A percentile compares a stretch with the other conserved stretches of the same genome.
Conservation (phyloP, 305 asterid species). For the Rubia tinctorum region DNA sequence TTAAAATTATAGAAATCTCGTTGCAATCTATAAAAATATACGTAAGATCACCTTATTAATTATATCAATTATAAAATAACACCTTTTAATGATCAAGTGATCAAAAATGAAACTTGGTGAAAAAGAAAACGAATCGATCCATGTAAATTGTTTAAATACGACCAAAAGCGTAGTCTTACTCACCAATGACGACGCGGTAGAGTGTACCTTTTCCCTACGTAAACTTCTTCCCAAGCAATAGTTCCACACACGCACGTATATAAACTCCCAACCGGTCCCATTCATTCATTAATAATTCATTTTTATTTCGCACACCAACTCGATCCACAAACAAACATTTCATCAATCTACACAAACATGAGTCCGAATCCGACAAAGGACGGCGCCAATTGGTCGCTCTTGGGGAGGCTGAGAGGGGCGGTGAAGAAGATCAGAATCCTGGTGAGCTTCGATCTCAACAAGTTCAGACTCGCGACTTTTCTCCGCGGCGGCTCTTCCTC, state of each 20-base stretch:
- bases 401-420: constrained; percentile 53
- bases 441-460: constrained; percentile 35
- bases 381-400: constrained; percentile 17
- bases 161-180: neutral
- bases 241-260: too few relatives aligned
- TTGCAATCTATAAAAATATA: too few relatives aligned
- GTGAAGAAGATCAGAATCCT: constrained; percentile 58
- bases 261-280: neutral
- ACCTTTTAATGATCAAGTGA: too few relatives aligned
- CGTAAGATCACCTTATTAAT: too few relatives aligned
- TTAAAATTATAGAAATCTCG: too few relatives aligned
- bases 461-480: constrained; percentile 46
- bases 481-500: constrained; percentile 39
- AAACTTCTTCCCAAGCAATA: neutral
- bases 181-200: neutral
- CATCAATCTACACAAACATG: constrained; percentile 2
- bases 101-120: too few relatives aligned
- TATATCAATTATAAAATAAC: too few relatives aligned
- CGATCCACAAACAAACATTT: neutral
- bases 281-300: neutral
- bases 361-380: neutral
- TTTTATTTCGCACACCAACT: neutral
- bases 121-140: too few relatives aligned
- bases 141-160: too few relatives aligned
- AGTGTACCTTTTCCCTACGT: neutral